phyloP scores from a whole-genome alignment of 257 asterid genomes.

The Capsicum chinense region DNA sequence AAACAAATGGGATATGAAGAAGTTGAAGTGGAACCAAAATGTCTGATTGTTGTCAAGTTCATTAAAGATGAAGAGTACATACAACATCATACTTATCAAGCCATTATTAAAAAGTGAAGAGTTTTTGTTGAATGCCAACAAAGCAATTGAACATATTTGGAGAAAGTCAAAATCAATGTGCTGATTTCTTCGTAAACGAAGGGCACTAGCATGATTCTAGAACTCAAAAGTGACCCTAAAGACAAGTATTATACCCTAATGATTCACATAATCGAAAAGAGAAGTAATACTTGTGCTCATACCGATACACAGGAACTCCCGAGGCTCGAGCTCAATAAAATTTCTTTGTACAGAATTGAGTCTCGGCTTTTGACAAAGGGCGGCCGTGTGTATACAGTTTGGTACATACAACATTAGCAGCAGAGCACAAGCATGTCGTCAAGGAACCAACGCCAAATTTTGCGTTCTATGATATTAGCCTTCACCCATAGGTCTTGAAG shows the following conservation, averaged over 20 bases:
- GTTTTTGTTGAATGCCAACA: too few species aligned
- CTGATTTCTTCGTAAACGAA: too few species aligned
- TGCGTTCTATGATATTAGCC: neutral
- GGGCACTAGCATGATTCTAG: neutral
- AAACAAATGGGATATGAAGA: too few species aligned
- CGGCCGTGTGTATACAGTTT: neutral
- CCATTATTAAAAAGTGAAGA: too few species aligned
- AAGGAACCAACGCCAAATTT: neutral
- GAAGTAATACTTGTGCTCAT: neutral
- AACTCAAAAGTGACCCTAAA: neutral
- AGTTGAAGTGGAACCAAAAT: too few species aligned
- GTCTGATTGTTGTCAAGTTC: too few species aligned
- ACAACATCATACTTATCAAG: too few species aligned
- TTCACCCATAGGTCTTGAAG: neutral
- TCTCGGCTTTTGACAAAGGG: neutral
- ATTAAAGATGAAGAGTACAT: too few species aligned
- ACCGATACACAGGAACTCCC: neutral
- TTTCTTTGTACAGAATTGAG: neutral
- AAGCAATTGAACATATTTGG: too few species aligned
- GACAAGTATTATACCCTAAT: neutral
- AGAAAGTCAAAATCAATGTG: too few species aligned
- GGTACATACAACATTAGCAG: neutral
- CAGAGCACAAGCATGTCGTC: slow-evolving; percentile 12
- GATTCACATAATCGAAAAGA: slow-evolving; percentile 6
- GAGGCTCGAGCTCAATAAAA: slow-evolving; percentile 10